Conservation (phyloP, 1,139 yeast species). For the Diutina sp. region DNA sequence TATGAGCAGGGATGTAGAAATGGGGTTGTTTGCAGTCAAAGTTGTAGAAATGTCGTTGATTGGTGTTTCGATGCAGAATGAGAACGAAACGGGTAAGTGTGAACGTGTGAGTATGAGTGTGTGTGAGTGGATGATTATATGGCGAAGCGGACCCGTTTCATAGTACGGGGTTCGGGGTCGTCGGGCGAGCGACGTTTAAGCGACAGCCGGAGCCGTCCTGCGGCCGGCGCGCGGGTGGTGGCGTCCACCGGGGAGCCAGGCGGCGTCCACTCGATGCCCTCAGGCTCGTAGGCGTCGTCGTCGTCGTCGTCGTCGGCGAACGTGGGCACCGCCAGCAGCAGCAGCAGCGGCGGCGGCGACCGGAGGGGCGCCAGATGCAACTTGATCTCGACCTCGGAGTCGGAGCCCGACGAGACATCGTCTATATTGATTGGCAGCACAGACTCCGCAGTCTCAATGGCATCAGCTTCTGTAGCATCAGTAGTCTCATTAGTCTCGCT, state of each 20-base stretch:
- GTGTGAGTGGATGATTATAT: neutral
- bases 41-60: neutral
- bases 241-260: neutral
- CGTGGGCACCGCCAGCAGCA: neutral
- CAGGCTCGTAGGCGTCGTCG: constrained; percentile 1
- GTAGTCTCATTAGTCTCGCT: too few relatives aligned
- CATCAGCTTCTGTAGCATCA: too few relatives aligned
- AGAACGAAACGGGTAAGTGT: neutral
- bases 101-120: too few relatives aligned
- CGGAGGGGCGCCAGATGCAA: neutral
- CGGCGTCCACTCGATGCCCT: neutral
- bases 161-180: neutral
- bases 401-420: neutral
- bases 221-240: neutral
- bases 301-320: constrained; percentile 1
- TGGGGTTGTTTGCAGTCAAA: too few relatives aligned
- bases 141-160: constrained; percentile 1
- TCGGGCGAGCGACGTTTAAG: neutral
- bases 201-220: neutral
- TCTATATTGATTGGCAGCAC: neutral
- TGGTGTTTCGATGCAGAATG: neutral
- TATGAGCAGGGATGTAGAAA: too few relatives aligned
- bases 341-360: neutral
- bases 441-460: too few relatives aligned
- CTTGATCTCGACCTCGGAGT: neutral